These are phyloP conservation scores for Jatropha curcas DNA, from an alignment of 345 rosid species.

Conservation along the genomic window DNA sequence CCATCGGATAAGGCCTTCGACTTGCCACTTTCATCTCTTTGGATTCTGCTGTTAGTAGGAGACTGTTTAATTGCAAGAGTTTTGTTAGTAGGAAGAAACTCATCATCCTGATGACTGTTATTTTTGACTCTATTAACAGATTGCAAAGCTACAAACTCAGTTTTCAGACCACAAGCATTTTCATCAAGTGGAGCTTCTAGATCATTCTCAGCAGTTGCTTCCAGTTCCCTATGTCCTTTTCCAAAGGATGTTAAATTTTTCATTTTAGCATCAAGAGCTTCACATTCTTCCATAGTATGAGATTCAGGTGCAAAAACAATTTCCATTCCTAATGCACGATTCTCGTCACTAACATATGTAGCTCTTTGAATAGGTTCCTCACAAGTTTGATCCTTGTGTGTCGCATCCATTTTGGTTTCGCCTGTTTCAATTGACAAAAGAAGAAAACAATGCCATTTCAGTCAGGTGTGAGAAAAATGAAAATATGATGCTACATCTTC, in stretches of 20 bases:
- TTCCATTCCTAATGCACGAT: conserved; percentile 27
- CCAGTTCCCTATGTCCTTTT: conserved; percentile 36
- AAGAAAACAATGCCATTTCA: conserved; percentile 13
- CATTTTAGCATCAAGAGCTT: conserved; percentile 22
- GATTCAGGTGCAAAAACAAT: conserved; percentile 27
- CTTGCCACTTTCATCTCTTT: conserved; percentile 47
- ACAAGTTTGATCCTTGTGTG: conserved; percentile 18
- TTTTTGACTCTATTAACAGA: conserved; percentile 36
- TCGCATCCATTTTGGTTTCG: conserved; percentile 23
- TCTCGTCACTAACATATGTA: conserved; percentile 27
- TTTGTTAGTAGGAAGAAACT: conserved; percentile 25
- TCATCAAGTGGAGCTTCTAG: conserved; percentile 25
- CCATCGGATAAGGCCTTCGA: conserved; percentile 65
- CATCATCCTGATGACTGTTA: conserved; percentile 31
- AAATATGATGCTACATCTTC: conserved; percentile 1
- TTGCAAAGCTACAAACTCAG: conserved; percentile 30
- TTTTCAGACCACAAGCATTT: conserved; percentile 24
- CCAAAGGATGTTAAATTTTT: conserved; percentile 15
- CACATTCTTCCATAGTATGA: conserved; percentile 20
- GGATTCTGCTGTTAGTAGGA: conserved; percentile 36
- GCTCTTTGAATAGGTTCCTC: conserved; percentile 22
- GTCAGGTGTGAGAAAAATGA: background rate
- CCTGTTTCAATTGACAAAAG: conserved; percentile 34
- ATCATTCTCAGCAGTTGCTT: conserved; percentile 67
- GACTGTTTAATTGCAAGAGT: conserved; percentile 24